These are phyloP conservation scores for Cucumis sativus DNA, from an alignment of 306 rosid species.

Conservation along the genomic window DNA sequence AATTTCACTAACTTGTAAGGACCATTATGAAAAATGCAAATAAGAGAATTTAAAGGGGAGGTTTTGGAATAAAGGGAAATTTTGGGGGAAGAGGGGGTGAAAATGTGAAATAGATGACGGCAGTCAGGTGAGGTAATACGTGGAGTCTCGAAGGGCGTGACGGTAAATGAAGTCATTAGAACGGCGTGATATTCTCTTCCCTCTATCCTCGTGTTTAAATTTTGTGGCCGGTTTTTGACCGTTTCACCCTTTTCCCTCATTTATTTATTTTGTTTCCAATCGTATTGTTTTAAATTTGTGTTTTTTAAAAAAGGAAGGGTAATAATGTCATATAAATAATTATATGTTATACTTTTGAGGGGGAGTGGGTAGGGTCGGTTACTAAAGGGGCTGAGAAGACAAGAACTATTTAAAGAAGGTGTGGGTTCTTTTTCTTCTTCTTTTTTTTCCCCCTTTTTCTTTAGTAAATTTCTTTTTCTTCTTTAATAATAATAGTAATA, in stretches of 20 bases:
- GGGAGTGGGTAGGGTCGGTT: slow-evolving; percentile 27
- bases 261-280: neutral
- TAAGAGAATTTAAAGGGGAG: neutral
- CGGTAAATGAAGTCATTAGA: slow-evolving; percentile 14
- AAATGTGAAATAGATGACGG: neutral
- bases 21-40: neutral
- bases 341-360: neutral
- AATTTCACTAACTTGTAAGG: neutral
- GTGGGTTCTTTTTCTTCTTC: slow-evolving; percentile 18
- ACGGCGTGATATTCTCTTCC: slow-evolving; percentile 28
- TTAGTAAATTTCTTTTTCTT: neutral
- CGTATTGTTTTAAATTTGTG: neutral
- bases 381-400: slow-evolving; percentile 11
- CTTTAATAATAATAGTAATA: neutral
- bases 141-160: slow-evolving; percentile 9
- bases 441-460: neutral
- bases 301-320: neutral
- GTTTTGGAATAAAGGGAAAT: neutral
- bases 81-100: neutral
- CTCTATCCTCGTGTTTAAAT: neutral
- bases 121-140: neutral
- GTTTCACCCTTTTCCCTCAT: neutral
- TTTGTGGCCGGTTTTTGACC: neutral
- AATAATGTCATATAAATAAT: neutral
- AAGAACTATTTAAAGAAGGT: slow-evolving; percentile 8